phyloP scores from a whole-genome alignment of 768 basidiomycete species.

The Chalciporus piperatus region DNA sequence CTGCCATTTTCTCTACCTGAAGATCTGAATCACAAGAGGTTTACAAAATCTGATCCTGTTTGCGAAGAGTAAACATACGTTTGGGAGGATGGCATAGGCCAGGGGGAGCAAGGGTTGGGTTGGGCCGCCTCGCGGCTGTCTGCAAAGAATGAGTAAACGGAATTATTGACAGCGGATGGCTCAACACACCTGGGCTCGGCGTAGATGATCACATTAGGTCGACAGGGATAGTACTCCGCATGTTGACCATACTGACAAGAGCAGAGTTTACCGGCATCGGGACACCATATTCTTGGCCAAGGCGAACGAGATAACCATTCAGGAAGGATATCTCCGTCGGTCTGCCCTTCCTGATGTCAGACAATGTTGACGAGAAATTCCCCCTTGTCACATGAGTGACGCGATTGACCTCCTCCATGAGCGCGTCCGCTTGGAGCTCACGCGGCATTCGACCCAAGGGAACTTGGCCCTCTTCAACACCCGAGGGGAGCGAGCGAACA shows the following conservation, averaged over 20 bases:
- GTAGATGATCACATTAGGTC: conserved; percentile 38
- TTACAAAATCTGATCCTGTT: too few relatives aligned
- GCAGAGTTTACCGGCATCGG: conserved; percentile 54
- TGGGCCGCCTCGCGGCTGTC: too few relatives aligned
- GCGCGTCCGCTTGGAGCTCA: conserved; percentile 40
- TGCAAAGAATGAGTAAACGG: too few relatives aligned
- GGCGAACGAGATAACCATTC: conserved; percentile 72
- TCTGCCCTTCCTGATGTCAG: conserved; percentile 60
- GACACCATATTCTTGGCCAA: conserved; percentile 59
- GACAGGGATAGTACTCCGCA: conserved; percentile 55
- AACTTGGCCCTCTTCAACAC: conserved; percentile 23
- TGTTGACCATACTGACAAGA: conserved; percentile 57
- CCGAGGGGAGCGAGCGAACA: conserved; percentile 23
- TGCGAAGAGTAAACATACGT: too few relatives aligned
- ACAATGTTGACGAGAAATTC: conserved; percentile 81
- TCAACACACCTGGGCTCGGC: not conserved
- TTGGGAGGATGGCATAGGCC: too few relatives aligned
- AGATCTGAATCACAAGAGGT: too few relatives aligned
- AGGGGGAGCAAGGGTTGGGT: too few relatives aligned
- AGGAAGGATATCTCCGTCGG: conserved; percentile 78
- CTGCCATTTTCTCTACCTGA: too few relatives aligned
- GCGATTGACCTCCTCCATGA: conserved; percentile 56
- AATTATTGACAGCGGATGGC: not conserved
- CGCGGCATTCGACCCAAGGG: conserved; percentile 42
- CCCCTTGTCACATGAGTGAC: conserved; percentile 55